Evolutionary conservation across 169 alveolate genomes (phyloP), one percentile per base, ranked within the genome.

Genomic region (Plasmodium malariae): DNA sequence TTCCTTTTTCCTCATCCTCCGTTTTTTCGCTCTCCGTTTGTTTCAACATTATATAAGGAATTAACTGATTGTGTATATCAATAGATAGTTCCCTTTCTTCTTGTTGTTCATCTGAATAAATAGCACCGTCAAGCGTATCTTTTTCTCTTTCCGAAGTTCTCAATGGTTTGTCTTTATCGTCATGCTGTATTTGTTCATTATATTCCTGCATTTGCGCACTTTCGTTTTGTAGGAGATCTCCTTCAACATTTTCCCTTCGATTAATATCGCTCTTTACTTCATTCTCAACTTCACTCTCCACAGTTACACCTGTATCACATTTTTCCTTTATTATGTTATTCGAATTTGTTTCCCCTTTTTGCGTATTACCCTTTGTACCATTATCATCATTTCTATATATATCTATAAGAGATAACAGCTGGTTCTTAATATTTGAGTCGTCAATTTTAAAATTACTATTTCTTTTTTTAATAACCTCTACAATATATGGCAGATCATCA

Each of bases 401-500:
- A 51, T 83, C 91, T 7, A 83, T 83, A 5, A 83, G 60, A 36
- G 91, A 83, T 51, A 83, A 43, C 19, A 83, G 26, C 28, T 83
- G 91, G 60, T 83, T 83, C 40, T 83, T 83, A 65, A 83, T 67
- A 67, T 83, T 83, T 45, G 91, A 26, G 43, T 83, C 91, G 45
- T 83, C 51, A 67, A 83, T 54, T 51, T 57, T 40, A 21, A 51
- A 49, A 21, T 34, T 65, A 26, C 30, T 65, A 60, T 68, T 83
- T 59, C 72, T 83, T 48, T 83, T 83, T 43, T 67, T 83, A 54
- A 83, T 83, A 19, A 67, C 57, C 17, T 68, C 54, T 45, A 60
- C 40, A 51, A 83, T 67, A 55, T 28, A 34, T 12, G 36, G 36
- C 40, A 83, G 32, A 83, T 83, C 67, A 17, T 51, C 60, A 67